A percentile compares a stretch with the other conserved stretches of the same genome.
Conservation (phyloP, 208 protist genomes). For the Trypanosoma boissoni region DNA sequence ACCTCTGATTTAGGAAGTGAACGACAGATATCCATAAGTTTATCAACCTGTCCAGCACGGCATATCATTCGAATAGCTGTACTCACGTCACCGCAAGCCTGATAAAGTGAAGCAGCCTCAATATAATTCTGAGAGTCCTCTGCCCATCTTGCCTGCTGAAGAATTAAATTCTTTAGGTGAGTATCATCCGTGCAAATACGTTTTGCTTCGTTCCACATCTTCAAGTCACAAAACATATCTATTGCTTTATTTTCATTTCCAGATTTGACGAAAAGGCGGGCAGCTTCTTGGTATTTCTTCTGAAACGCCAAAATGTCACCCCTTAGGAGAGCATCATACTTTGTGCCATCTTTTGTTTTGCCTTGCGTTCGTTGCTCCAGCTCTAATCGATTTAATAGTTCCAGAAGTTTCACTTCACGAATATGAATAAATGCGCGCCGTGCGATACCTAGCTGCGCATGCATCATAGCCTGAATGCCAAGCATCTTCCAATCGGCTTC, state of each 20-base stretch:
- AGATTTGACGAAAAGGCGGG: constrained; percentile 83
- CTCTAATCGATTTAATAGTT: constrained; percentile 90
- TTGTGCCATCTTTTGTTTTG: constrained; percentile 14
- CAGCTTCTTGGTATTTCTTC: constrained; percentile 92
- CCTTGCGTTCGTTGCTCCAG: constrained; percentile 55
- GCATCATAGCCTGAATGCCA: constrained; percentile 88
- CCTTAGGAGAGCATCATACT: constrained; percentile 56
- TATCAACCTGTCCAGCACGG: constrained; percentile 75
- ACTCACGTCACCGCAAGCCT: constrained; percentile 78
- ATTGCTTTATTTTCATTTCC: constrained; percentile 77
- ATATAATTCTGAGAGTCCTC: constrained; percentile 91
- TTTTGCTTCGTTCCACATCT: constrained; percentile 93
- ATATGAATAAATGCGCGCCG: constrained; percentile 91
- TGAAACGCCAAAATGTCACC: constrained; percentile 93
- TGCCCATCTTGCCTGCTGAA: constrained; percentile 88
- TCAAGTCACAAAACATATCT: constrained; percentile 95
- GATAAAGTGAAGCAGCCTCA: constrained; percentile 88
- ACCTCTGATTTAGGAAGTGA: constrained; percentile 81
- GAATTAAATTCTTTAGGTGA: constrained; percentile 88
- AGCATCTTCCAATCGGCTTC: constrained; percentile 94
- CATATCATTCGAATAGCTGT: constrained; percentile 90
- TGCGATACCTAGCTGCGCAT: constrained; percentile 90
- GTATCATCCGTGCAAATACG: constrained; percentile 87
- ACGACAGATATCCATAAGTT: constrained; percentile 86
- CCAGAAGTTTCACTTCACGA: constrained; percentile 89